Conservation (phyloP, 2,329 filamentous ascomycete genomes). For the Aspergillus vadensis region DNA sequence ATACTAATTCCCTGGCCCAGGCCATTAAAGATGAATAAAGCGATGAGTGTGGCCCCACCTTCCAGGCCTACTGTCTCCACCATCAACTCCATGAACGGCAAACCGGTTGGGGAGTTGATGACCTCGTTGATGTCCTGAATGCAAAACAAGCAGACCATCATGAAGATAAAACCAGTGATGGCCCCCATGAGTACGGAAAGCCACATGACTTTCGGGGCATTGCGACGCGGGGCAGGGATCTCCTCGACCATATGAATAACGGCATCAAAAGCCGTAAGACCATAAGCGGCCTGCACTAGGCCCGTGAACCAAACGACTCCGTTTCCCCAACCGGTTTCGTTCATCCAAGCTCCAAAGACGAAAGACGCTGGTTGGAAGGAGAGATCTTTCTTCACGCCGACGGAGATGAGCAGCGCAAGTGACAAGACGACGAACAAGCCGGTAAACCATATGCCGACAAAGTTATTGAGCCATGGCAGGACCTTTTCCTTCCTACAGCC, state of each 20-base stretch:
- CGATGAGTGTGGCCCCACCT: slow-evolving; percentile 54
- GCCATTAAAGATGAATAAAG: slow-evolving; percentile 59
- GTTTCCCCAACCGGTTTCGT: slow-evolving; percentile 55
- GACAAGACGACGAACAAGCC: slow-evolving; percentile 56
- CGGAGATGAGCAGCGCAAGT: slow-evolving; percentile 55
- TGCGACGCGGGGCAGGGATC: slow-evolving; percentile 55
- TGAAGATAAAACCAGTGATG: slow-evolving; percentile 55
- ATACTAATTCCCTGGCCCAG: slow-evolving; percentile 56
- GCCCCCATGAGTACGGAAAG: slow-evolving; percentile 55
- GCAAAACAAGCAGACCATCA: slow-evolving; percentile 55
- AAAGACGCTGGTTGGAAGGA: slow-evolving; percentile 54
- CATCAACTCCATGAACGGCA: slow-evolving; percentile 55
- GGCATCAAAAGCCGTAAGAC: slow-evolving; percentile 59
- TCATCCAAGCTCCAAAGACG: slow-evolving; percentile 57
- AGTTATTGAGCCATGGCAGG: slow-evolving; percentile 58
- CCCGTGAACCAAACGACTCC: slow-evolving; percentile 62
- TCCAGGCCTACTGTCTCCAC: slow-evolving; percentile 43
- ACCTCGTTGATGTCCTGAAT: slow-evolving; percentile 51
- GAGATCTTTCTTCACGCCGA: slow-evolving; percentile 50
- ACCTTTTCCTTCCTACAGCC: slow-evolving; percentile 54
- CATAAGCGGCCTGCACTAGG: slow-evolving; percentile 60
- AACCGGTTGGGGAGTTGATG: slow-evolving; percentile 40
- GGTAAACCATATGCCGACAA: slow-evolving; percentile 57
- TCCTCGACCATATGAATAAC: slow-evolving; percentile 63
- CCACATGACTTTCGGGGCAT: slow-evolving; percentile 56